Conservation (phyloP, 1,284 basidiomycete species). For the Vanrija sp. region DNA sequence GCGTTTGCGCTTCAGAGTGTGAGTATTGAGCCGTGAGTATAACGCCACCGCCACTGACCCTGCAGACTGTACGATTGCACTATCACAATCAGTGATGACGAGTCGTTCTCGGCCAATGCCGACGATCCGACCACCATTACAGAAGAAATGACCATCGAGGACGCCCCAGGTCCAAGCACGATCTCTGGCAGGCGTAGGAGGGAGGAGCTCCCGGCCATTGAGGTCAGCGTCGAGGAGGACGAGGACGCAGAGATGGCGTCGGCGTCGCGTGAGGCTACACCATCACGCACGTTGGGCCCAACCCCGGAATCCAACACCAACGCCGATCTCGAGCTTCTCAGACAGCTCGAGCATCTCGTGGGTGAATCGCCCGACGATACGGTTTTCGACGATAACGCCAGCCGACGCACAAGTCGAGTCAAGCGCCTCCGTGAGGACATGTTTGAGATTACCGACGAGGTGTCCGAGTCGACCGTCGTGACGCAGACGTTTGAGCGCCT, state of each 20-base stretch:
- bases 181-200: not conserved
- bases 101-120: conserved; percentile 15
- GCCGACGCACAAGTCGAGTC: conserved; percentile 7
- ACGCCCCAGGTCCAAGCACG: conserved; percentile 1
- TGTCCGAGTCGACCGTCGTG: conserved; percentile 40
- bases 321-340: conserved; percentile 28
- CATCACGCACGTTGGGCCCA: not conserved
- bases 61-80: conserved; percentile 52
- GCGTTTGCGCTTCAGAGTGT: conserved; percentile 49
- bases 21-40: conserved; percentile 10
- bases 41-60: not conserved
- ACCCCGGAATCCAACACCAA: not conserved
- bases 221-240: not conserved
- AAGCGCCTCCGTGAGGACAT: conserved; percentile 33
- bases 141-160: not conserved
- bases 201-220: not conserved
- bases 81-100: conserved; percentile 45
- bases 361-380: conserved; percentile 35
- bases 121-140: not conserved
- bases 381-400: conserved; percentile 15
- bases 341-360: conserved; percentile 36
- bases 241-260: not conserved
- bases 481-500: conserved; percentile 29
- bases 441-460: conserved; percentile 51
- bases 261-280: not conserved